Percentiles rank a stretch among this genome's conserved stretches.
These are phyloP conservation scores for Podila verticillata DNA, from an alignment of 192 early-diverging fungal genomes.

Conservation along the genomic window DNA sequence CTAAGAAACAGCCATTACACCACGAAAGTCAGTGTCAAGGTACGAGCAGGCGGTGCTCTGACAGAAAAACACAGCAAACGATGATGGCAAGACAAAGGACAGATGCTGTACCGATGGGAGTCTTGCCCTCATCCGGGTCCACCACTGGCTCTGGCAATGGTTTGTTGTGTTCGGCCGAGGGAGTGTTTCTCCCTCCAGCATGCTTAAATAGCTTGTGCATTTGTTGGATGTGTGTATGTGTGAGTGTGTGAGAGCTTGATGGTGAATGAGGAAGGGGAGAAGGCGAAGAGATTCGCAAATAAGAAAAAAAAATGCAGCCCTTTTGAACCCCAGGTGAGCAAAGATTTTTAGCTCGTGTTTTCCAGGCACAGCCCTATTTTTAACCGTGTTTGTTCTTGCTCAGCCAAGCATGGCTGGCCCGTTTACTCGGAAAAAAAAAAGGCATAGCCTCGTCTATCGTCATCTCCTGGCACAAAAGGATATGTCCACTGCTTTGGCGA, in stretches of 20 bases:
- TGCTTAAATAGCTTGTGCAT: constrained; percentile 46
- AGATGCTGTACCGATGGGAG: constrained; percentile 30
- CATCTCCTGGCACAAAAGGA: too few relatives aligned
- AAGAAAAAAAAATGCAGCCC: background rate
- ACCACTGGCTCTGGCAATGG: constrained; percentile 45
- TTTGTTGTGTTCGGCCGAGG: constrained; percentile 22
- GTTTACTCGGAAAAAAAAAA: too few relatives aligned
- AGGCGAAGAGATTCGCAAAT: background rate
- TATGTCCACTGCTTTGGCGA: too few relatives aligned
- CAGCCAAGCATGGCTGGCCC: too few relatives aligned
- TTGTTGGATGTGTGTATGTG: background rate
- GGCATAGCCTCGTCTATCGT: too few relatives aligned
- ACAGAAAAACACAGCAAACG: background rate
- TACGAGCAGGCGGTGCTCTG: background rate
- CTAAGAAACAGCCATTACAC: background rate
- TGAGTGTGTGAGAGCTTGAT: background rate
- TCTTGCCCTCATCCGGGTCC: constrained; percentile 52
- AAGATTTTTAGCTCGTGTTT: too few relatives aligned
- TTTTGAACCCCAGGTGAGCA: too few relatives aligned
- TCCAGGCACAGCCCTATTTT: too few relatives aligned
- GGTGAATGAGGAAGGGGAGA: background rate
- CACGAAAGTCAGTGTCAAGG: background rate
- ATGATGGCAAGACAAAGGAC: too few relatives aligned
- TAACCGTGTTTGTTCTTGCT: too few relatives aligned
- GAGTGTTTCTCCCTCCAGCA: constrained; percentile 2